These are phyloP conservation scores for Podila epigama DNA, from an alignment of 192 early-diverging fungal genomes.

Conservation along the genomic window DNA sequence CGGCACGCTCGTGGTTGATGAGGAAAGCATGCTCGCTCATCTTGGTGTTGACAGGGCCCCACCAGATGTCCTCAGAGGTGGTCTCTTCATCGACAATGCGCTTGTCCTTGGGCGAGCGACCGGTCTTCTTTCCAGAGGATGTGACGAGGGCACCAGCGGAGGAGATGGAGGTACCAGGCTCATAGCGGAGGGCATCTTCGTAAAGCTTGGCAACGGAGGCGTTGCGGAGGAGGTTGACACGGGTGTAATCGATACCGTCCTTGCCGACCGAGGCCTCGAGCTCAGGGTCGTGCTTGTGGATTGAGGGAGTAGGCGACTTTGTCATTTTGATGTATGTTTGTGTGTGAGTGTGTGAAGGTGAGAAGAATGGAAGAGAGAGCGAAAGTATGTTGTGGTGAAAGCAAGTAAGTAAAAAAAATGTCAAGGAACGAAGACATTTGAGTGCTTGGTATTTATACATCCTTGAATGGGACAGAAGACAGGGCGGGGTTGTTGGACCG, in stretches of 20 bases:
- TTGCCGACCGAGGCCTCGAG: slow-evolving; percentile 55
- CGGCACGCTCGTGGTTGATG: slow-evolving; percentile 94
- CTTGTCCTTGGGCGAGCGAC: slow-evolving; percentile 96
- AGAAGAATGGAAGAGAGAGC: neutral
- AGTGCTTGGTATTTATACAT: slow-evolving; percentile 11
- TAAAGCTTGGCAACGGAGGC: slow-evolving; percentile 87
- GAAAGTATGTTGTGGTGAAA: neutral
- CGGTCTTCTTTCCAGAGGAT: slow-evolving; percentile 91
- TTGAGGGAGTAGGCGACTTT: slow-evolving; percentile 13
- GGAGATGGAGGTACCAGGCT: slow-evolving; percentile 88
- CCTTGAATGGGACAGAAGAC: neutral
- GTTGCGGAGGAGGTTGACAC: slow-evolving; percentile 85
- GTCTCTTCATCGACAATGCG: slow-evolving; percentile 93
- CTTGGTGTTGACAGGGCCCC: slow-evolving; percentile 97
- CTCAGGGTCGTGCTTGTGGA: slow-evolving; percentile 44
- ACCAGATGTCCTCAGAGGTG: slow-evolving; percentile 93
- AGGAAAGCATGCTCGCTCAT: slow-evolving; percentile 83
- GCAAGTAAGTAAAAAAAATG: neutral
- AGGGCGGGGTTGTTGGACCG: neutral
- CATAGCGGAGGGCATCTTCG: slow-evolving; percentile 88
- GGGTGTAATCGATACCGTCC: slow-evolving; percentile 83
- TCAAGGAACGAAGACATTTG: neutral
- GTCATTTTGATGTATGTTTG: no score
- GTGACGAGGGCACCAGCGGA: slow-evolving; percentile 91
- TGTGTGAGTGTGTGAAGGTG: neutral